Percentiles rank a stretch among this genome's conserved stretches.
These are phyloP conservation scores for Entophlyctis luteolus DNA, from an alignment of 192 early-diverging fungal genomes.

Conservation along the genomic window DNA sequence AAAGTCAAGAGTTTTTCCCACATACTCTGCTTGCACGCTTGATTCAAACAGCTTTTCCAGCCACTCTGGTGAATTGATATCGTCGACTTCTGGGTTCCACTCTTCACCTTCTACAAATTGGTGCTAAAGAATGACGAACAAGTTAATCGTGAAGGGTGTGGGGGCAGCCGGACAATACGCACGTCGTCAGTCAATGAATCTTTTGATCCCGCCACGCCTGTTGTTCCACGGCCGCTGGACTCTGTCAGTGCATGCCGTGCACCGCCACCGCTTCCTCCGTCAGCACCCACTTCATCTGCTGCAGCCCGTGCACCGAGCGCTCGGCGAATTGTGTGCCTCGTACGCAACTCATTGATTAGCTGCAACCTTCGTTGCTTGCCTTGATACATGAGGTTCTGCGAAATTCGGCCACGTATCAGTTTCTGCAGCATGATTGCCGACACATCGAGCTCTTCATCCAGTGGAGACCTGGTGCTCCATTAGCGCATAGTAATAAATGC, in stretches of 20 bases:
- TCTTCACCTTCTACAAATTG: constrained; percentile 23
- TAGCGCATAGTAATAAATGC: constrained; percentile 1
- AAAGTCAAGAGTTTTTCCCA: constrained; percentile 53
- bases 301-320: constrained; percentile 15
- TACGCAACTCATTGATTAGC: constrained; percentile 57
- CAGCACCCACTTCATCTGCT: background rate
- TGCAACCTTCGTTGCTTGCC: constrained; percentile 48
- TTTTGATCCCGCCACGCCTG: no score
- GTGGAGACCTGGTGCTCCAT: constrained; percentile 21
- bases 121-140: background rate
- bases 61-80: constrained; percentile 20
- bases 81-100: constrained; percentile 5
- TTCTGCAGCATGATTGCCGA: constrained; percentile 51
- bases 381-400: constrained; percentile 58
- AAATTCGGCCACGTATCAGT: constrained; percentile 51
- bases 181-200: no score
- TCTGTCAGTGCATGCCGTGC: no score
- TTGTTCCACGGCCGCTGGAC: no score
- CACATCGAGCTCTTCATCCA: constrained; percentile 50
- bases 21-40: constrained; percentile 42
- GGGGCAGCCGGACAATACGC: no score
- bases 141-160: no score
- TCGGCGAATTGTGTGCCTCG: constrained; percentile 39
- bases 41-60: constrained; percentile 36
- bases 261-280: no score